Evolutionary conservation across 768 basidiomycete genomes (phyloP).

Genomic region (Fibroporia radiculosa): DNA sequence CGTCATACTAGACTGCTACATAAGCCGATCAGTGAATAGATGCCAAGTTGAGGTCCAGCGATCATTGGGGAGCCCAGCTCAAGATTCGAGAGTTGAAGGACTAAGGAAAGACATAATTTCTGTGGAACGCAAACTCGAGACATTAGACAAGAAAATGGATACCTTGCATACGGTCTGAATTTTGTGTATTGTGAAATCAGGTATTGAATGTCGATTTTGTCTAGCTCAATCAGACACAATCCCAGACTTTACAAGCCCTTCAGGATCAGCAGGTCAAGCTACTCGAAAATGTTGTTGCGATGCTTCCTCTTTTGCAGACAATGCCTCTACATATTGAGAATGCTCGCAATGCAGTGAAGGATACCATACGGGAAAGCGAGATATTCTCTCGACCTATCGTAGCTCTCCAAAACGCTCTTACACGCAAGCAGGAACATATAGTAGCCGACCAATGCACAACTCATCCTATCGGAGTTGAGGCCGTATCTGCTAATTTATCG

Average conservation of each 20-base stretch:
- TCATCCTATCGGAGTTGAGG: too few relatives aligned
- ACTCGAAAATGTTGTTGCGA: slow-evolving; percentile 44
- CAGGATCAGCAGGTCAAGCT: slow-evolving; percentile 57
- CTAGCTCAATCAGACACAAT: slow-evolving; percentile 30
- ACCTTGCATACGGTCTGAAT: slow-evolving; percentile 15
- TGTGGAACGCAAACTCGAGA: slow-evolving; percentile 12
- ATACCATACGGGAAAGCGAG: slow-evolving; percentile 13
- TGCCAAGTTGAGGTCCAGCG: slow-evolving; percentile 55
- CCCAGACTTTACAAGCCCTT: slow-evolving; percentile 47
- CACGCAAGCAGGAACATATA: too few relatives aligned
- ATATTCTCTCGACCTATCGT: background rate
- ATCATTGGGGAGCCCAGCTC: slow-evolving; percentile 49
- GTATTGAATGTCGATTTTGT: background rate
- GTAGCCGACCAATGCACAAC: too few relatives aligned
- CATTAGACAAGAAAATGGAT: slow-evolving; percentile 20
- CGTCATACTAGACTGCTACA: background rate
- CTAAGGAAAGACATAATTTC: slow-evolving; percentile 11
- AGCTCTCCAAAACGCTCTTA: background rate
- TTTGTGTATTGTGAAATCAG: background rate
- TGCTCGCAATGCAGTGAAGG: slow-evolving; percentile 18
- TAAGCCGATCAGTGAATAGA: slow-evolving; percentile 43
- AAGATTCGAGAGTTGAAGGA: slow-evolving; percentile 23
- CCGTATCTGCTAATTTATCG: too few relatives aligned
- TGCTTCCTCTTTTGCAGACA: slow-evolving; percentile 54
- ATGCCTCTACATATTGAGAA: slow-evolving; percentile 49